Conservation (phyloP, 768 basidiomycete genomes). For the Agrocybe chaxingu region DNA sequence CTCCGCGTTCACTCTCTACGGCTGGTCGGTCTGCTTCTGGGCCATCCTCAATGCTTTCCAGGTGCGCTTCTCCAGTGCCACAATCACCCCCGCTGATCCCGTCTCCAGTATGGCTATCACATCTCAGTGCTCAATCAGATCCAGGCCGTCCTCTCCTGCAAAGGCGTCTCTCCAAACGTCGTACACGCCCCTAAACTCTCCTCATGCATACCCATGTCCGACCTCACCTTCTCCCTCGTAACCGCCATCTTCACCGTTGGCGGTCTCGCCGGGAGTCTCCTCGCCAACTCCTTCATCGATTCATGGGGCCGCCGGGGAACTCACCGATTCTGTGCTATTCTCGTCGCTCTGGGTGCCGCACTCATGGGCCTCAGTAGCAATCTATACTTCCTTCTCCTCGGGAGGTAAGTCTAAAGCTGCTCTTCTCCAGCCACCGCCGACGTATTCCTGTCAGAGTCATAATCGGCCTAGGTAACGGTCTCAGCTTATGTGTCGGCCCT, state of each 20-base stretch:
- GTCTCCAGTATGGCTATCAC: conserved; percentile 80
- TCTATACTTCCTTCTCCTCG: conserved; percentile 53
- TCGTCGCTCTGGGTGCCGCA: conserved; percentile 55
- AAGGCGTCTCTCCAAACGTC: conserved; percentile 22
- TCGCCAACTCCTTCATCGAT: conserved; percentile 68
- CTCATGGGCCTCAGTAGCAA: conserved; percentile 67
- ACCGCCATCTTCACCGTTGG: conserved; percentile 88
- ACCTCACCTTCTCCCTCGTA: conserved; percentile 74
- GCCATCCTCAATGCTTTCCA: conserved; percentile 61
- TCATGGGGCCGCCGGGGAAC: conserved; percentile 69
- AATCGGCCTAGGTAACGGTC: conserved; percentile 67
- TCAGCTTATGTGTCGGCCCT: conserved; percentile 78
- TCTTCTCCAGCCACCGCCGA: background rate
- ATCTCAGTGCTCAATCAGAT: conserved; percentile 91
- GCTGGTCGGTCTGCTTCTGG: conserved; percentile 68
- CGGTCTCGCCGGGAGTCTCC: conserved; percentile 75
- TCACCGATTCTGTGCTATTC: conserved; percentile 50
- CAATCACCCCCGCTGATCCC: background rate
- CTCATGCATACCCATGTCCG: conserved; percentile 77
- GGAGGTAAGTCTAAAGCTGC: conserved; percentile 47
- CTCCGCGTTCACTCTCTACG: conserved; percentile 51
- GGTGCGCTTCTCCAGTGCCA: conserved; percentile 20
- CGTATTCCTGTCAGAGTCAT: conserved; percentile 42
- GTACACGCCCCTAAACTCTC: conserved; percentile 41
- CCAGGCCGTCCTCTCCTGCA: conserved; percentile 74